A percentile compares a stretch with the other conserved stretches of the same genome.
Conservation (phyloP, 805 yeast genomes). For the Spathaspora gorwiae region DNA sequence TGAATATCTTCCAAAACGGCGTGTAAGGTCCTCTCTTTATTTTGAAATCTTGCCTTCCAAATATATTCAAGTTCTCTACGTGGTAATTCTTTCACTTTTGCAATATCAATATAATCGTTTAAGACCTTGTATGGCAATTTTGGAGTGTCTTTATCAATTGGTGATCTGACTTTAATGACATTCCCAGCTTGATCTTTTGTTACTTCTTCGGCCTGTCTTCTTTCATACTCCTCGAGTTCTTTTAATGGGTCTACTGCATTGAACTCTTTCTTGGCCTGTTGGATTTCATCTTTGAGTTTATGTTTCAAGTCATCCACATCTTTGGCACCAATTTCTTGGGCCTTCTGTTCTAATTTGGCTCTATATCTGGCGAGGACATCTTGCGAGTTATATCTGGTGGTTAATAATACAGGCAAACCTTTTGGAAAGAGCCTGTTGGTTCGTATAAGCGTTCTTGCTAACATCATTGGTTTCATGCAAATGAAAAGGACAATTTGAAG, state of each 20-base stretch:
- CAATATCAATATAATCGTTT: conserved; percentile 64
- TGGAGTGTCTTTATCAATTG: conserved; percentile 32
- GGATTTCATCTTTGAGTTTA: conserved; percentile 58
- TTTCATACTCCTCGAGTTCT: conserved; percentile 57
- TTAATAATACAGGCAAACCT: not conserved
- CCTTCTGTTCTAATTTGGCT: conserved; percentile 31
- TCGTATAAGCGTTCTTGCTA: not conserved
- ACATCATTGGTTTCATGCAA: not conserved
- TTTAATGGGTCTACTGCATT: conserved; percentile 64
- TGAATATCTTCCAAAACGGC: conserved; percentile 58
- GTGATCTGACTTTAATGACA: conserved; percentile 29
- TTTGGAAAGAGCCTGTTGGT: not conserved
- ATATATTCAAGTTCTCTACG: conserved; percentile 65
- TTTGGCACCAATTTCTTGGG: conserved; percentile 28
- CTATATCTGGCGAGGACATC: conserved; percentile 17
- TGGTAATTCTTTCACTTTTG: conserved; percentile 55
- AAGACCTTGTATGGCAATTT: conserved; percentile 64
- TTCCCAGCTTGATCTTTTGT: conserved; percentile 18
- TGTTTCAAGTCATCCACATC: conserved; percentile 57
- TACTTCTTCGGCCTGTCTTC: conserved; percentile 28
- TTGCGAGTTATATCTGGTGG: conserved; percentile 3
- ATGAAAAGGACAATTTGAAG: too few relatives aligned
- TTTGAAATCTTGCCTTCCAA: conserved; percentile 84
- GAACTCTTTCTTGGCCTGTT: conserved; percentile 49
- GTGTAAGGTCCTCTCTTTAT: conserved; percentile 53